Base-by-base conservation (phyloP, 306 rosid genomes). In the Rosa chinensis region DNA sequence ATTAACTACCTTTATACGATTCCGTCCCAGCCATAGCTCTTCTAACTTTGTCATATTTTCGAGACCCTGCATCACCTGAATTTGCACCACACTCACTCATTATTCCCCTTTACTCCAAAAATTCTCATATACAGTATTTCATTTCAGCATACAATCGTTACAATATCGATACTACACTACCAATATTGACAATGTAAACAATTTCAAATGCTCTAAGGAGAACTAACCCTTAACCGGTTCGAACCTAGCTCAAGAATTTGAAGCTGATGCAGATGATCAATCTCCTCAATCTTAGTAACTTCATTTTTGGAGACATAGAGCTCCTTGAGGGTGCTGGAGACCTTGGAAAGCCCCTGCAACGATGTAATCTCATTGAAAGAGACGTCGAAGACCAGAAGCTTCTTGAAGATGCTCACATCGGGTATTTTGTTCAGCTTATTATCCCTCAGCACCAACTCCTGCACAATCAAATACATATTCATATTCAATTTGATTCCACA, bases 21-120 rank as follows among this genome's bases (percentile, higher is more conserved):
- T 96, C 40, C 94, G 93, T 17, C 99, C 99, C 73, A 91, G 90
- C 98, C 99, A 96, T 17, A 96, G 84, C 94, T 96, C 98, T 81
- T 83, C 90, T 78, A 96, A 86, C 50, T 85, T 86, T 35, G 79
- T 81, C 61, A 93, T 87, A 70, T 61, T 91, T 77, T 90, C 81
- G 78, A 96, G 71, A 86, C 88, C 93, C 86, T 93, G 97, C 92
- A 93, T 93, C 74, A 91, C 98, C 99, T 96, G 85, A 74, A 82
- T 64, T 49, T 21, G 35, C 62, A 73, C 76, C 6, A 7, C 63
- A 79, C 39, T 5, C 58, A 48, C 68, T 44, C 71, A 81, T 55
- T 37, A 58, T 37, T 68, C 10, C 0, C 10, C 43, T 6, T 5
- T 16, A 35, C 44, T 12, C 8, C 3, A 35, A 62, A 62, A 62